Evolutionary conservation across 352 stramenopile genomes (phyloP).

Genomic region (Peronospora destructor): DNA sequence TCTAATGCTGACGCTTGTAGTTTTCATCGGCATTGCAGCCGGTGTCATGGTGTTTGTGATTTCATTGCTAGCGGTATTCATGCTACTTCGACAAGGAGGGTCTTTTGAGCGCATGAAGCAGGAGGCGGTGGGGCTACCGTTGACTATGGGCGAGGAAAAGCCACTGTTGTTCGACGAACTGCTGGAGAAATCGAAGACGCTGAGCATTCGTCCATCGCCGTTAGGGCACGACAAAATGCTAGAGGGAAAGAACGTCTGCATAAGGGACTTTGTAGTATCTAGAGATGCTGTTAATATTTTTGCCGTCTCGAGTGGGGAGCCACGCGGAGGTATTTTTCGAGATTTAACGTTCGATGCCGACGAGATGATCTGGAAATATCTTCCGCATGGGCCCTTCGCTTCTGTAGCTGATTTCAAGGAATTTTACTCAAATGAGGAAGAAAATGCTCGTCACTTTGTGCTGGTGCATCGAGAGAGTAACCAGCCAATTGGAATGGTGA

Average conservation of each 20-base stretch:
- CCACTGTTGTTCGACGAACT: constrained; percentile 86
- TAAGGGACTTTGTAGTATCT: constrained; percentile 38
- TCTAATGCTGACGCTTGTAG: constrained; percentile 42
- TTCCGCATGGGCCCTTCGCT: constrained; percentile 55
- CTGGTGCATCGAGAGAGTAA: constrained; percentile 45
- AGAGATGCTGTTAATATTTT: constrained; percentile 36
- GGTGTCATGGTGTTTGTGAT: constrained; percentile 78
- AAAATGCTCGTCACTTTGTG: constrained; percentile 52
- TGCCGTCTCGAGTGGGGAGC: constrained; percentile 42
- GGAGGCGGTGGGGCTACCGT: constrained; percentile 64
- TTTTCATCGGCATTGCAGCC: constrained; percentile 71
- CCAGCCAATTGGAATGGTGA: constrained; percentile 70
- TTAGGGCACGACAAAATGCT: constrained; percentile 28
- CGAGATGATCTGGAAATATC: constrained; percentile 73
- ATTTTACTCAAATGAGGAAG: constrained; percentile 31
- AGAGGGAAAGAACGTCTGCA: constrained; percentile 30
- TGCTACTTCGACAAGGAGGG: constrained; percentile 72
- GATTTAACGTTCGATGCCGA: constrained; percentile 58
- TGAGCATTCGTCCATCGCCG: constrained; percentile 29
- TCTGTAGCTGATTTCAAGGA: constrained; percentile 30
- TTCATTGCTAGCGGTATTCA: constrained; percentile 76
- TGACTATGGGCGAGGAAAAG: constrained; percentile 53
- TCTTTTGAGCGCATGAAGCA: constrained; percentile 86
- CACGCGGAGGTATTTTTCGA: constrained; percentile 48
- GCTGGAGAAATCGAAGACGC: constrained; percentile 38